Conservation (phyloP, 2,329 filamentous ascomycete species). For the Neopestalotiopsis rosae region DNA sequence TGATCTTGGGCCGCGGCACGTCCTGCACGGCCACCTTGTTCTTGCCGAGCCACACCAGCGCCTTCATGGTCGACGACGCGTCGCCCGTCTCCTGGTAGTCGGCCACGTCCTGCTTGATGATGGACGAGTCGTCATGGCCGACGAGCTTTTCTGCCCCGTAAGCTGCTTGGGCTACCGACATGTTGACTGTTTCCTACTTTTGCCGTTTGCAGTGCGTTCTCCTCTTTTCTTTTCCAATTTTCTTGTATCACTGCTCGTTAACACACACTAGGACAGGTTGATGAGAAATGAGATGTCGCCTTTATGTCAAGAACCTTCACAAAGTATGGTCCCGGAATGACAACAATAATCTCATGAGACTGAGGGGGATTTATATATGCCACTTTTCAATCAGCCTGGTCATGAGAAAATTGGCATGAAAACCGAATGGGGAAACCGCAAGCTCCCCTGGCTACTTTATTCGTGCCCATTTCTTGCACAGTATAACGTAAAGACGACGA, state of each 20-base stretch:
- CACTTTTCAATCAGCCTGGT: too few relatives aligned
- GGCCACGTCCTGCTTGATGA: constrained; percentile 71
- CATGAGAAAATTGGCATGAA: too few relatives aligned
- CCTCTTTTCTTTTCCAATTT: not conserved
- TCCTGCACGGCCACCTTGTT: constrained; percentile 75
- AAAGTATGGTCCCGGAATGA: too few relatives aligned
- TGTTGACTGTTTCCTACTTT: constrained; percentile 34
- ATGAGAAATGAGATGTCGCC: too few relatives aligned
- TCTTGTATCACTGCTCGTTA: too few relatives aligned
- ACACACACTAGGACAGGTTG: too few relatives aligned
- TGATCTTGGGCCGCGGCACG: constrained; percentile 71
- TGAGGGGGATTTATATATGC: not conserved
- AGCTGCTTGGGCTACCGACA: constrained; percentile 71
- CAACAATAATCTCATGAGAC: too few relatives aligned
- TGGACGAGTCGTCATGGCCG: constrained; percentile 70
- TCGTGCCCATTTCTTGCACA: not conserved
- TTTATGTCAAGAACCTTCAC: too few relatives aligned
- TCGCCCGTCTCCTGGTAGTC: constrained; percentile 59
- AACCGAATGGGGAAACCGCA: not conserved
- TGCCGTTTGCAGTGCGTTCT: not conserved
- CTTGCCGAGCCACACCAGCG: constrained; percentile 82
- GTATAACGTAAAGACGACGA: not conserved
- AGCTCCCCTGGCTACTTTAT: not conserved
- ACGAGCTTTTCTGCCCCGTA: constrained; percentile 68
- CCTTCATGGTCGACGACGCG: constrained; percentile 72